phyloP scores from a whole-genome alignment of 495 filamentous ascomycete genomes.

The Oidiodendron maius region DNA sequence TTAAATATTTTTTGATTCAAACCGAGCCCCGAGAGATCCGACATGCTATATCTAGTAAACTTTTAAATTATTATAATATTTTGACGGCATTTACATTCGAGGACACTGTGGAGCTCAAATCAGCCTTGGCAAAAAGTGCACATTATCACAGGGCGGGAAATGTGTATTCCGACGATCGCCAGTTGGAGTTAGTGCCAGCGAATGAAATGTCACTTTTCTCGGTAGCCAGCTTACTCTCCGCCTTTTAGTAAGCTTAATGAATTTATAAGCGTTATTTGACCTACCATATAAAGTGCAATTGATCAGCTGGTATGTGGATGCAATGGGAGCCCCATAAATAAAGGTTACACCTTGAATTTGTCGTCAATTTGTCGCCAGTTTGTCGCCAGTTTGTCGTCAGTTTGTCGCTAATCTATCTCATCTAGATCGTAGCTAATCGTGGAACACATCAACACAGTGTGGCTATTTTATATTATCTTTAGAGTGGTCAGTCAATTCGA shows the following conservation, averaged over 20 bases:
- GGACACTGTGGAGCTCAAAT: too few relatives aligned
- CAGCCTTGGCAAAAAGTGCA: too few relatives aligned
- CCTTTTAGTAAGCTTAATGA: not conserved
- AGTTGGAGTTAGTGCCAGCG: too few relatives aligned
- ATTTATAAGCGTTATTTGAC: not conserved
- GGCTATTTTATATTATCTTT: not conserved
- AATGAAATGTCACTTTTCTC: not conserved
- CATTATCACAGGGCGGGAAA: too few relatives aligned
- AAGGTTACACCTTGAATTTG: not conserved
- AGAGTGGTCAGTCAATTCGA: not conserved
- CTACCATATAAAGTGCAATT: not conserved
- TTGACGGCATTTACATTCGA: too few relatives aligned
- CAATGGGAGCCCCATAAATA: not conserved
- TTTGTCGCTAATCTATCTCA: not conserved
- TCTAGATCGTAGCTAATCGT: too few relatives aligned
- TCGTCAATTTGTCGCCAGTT: slow-evolving; percentile 1
- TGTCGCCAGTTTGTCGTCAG: not conserved
- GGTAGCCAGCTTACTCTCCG: not conserved
- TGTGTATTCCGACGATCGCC: too few relatives aligned
- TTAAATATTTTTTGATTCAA: not conserved
- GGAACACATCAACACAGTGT: not conserved
- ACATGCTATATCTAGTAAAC: too few relatives aligned
- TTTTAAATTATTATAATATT: too few relatives aligned
- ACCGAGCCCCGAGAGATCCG: not conserved
- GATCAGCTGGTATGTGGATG: too few relatives aligned